Base-by-base conservation (phyloP, 345 rosid genomes). In the Lepidium sativum region DNA sequence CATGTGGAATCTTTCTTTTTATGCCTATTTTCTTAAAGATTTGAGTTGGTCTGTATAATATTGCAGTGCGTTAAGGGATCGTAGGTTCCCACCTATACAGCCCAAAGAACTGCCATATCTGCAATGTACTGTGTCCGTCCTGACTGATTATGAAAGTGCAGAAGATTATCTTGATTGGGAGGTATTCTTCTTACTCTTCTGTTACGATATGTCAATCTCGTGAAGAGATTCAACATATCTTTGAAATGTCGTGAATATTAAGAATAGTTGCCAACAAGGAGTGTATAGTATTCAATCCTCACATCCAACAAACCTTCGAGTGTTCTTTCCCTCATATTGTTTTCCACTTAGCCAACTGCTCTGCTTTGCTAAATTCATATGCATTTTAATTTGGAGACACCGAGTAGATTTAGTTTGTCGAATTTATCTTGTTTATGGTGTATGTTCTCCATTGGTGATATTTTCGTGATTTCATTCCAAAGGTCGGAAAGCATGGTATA, bases 401-500 rank as follows among this genome's bases (percentile, higher is more conserved):
- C 4, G 2, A 25, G n/a, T 48, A 9, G 27, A 25, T 50, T 33
- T 16, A 9, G 29, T 60, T 29, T 53, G 42, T 56, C 44, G 13
- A 31, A 15, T 12, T 14, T 31, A 5, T 23, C 34, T 38, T 31
- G 17, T 31, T 4, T 35, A 18, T 56, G 54, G 44, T 40, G 2
- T 63, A 2, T 65, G 4, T 50, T 32, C 35, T 48, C 54, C 49
- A 12, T 17, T 20, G 51, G 29, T 47, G 51, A 20, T 21, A 10
- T 6, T 21, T 49, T 15, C 13, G 12, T 75, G 50, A 53, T 63
- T 43, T 40, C 7, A 7, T 32, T 52, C 10, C 79, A 42, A 75
- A 92, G 98, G 80, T 89, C 10, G 99, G 99, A 48, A 83, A 44
- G 82, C 99, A 94, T 74, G 99, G 99, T 53, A 77, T 94, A 61